Conservation (phyloP, 2,329 filamentous ascomycete species). For the Scolecobasidium constrictum region DNA sequence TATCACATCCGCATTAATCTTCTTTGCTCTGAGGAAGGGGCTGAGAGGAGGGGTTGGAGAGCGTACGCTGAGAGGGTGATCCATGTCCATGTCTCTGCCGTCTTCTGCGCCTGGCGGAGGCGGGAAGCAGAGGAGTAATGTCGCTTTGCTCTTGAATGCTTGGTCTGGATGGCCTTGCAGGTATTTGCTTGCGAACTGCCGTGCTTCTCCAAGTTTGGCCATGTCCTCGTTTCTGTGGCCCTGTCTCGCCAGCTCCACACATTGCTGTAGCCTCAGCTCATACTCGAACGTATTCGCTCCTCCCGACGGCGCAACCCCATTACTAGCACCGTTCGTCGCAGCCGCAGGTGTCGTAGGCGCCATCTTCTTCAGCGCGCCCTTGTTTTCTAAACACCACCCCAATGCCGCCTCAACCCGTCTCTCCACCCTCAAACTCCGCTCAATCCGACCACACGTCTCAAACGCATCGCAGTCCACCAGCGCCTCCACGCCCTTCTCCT, state of each 20-base stretch:
- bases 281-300: constrained; percentile 70
- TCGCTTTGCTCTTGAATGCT: constrained; percentile 61
- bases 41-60: too few relatives aligned
- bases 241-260: constrained; percentile 76
- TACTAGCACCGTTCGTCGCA: neutral
- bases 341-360: too few relatives aligned
- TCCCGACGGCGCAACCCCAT: constrained; percentile 13
- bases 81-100: neutral
- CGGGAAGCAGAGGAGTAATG: constrained; percentile 68
- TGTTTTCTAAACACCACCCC: constrained; percentile 87
- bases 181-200: constrained; percentile 71
- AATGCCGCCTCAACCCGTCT: constrained; percentile 70
- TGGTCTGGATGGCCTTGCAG: constrained; percentile 59
- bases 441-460: constrained; percentile 67
- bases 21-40: too few relatives aligned
- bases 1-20: too few relatives aligned
- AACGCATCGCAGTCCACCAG: constrained; percentile 83
- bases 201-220: constrained; percentile 62
- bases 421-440: constrained; percentile 53
- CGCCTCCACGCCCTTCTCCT: constrained; percentile 63
- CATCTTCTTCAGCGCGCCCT: constrained; percentile 81
- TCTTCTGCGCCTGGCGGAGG: constrained; percentile 37
- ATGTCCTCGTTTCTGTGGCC: constrained; percentile 37
- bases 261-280: constrained; percentile 86
- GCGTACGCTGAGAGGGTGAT: constrained; percentile 49